Evolutionary conservation across 1,284 basidiomycete species (phyloP), one percentile per base, ranked within the genome.

Genomic region (Termitomyces sp.): DNA sequence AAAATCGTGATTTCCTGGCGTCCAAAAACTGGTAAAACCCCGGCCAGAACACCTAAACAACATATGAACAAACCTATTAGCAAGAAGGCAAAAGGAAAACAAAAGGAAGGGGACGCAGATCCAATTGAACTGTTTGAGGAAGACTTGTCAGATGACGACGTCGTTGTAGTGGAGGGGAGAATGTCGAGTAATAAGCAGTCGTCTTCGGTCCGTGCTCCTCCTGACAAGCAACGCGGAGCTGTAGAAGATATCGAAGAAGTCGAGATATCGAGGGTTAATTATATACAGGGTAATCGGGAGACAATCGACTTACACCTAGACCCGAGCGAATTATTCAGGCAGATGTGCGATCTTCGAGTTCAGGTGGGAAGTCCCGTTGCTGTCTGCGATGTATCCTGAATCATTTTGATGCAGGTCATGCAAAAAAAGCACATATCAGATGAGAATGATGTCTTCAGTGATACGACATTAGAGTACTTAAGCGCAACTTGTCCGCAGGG

Each of bases 401-500:
- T n/a, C 38, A 7, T 47, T 24, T 13, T 24, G 42, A 50, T 52
- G 51, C 42, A 67, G 69, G 63, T 73, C 7, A 62, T 66, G 54
- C 52, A 49, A 2, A 54, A 57, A 28, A 55, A 66, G 30, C 53
- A 61, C 12, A 50, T 69, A 39, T 43, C 57, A 13, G 44, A 57
- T 31, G 57, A 62, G 17, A 61, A 66, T 24, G 68, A 71, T 8
- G 61, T 76, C 13, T 60, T 74, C 12, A 61, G 66, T 28, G 68
- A 73, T 52, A 61, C 62, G 30, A 64, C 65, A 12, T 57, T 76
- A 41, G 60, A 69, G 56, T 63, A 60, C 44, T 52, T 76, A 5
- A 72, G 72, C 50, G 55, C 59, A 7, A 65, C 61, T 13, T 67
- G 69, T 52, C 73, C 73, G 2, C 61, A 64, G 56, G 74, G 74